These are phyloP conservation scores for Phytophthora syringae DNA, from an alignment of 352 stramenopile genomes.

Conservation along the genomic window DNA sequence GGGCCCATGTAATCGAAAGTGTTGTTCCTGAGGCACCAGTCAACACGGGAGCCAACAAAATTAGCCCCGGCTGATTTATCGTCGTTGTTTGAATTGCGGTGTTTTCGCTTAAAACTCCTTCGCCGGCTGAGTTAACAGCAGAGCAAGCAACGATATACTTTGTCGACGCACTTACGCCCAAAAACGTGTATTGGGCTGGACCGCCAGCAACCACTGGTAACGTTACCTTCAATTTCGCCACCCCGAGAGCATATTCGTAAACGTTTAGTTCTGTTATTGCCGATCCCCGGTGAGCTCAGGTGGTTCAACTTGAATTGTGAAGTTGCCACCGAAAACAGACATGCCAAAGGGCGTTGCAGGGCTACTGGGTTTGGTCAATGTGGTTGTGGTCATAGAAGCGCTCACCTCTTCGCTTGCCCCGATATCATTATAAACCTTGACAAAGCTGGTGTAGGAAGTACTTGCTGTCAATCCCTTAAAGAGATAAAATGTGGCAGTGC, in stretches of 20 bases:
- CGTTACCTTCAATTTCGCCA: conserved; percentile 24
- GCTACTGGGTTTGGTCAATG: conserved; percentile 23
- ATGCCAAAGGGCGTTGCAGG: conserved; percentile 36
- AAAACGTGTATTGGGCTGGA: conserved; percentile 34
- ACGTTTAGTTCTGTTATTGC: conserved; percentile 46
- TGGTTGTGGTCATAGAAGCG: conserved; percentile 31
- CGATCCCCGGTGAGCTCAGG: conserved; percentile 56
- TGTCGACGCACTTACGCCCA: conserved; percentile 34
- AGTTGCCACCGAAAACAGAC: conserved; percentile 61
- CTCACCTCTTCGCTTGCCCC: conserved; percentile 35
- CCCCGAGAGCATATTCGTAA: conserved; percentile 41
- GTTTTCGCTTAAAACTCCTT: conserved; percentile 35
- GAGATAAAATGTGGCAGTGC: conserved; percentile 20
- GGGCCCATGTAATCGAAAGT: conserved; percentile 43
- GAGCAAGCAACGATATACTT: conserved; percentile 49
- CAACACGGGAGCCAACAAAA: conserved; percentile 35
- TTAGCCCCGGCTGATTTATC: conserved; percentile 41
- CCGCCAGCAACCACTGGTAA: conserved; percentile 11
- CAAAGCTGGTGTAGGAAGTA: conserved; percentile 40
- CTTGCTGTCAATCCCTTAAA: conserved; percentile 47
- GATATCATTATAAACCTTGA: conserved; percentile 44
- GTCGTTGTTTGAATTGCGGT: conserved; percentile 39
- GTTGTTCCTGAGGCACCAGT: conserved; percentile 41
- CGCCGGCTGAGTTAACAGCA: conserved; percentile 46
- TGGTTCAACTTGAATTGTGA: conserved; percentile 50